Conservation (phyloP, 1,284 basidiomycete species). For the Trametes pubescens region DNA sequence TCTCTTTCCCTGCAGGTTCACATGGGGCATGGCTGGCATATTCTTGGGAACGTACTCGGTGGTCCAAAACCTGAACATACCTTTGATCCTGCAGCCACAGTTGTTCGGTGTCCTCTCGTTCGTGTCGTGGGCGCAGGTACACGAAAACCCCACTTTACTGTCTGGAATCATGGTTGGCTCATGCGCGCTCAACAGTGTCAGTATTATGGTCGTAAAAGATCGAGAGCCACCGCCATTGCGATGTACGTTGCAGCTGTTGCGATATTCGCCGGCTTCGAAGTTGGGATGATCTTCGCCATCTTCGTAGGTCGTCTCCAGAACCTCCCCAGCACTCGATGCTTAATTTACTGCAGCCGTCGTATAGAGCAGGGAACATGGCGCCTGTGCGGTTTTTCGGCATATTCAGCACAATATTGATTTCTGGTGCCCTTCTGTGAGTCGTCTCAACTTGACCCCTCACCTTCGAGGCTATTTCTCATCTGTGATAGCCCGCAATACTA, state of each 20-base stretch:
- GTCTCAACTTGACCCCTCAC: not conserved
- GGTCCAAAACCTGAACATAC: conserved; percentile 74
- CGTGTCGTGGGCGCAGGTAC: conserved; percentile 72
- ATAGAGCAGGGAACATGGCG: conserved; percentile 54
- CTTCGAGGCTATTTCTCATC: not conserved
- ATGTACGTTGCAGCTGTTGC: conserved; percentile 50
- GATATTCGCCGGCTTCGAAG: conserved; percentile 65
- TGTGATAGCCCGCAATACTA: conserved; percentile 57
- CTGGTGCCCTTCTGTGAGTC: conserved; percentile 64
- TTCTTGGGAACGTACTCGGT: conserved; percentile 78
- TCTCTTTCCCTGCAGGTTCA: conserved; percentile 48
- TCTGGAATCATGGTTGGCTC: too few relatives aligned
- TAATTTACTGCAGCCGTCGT: conserved; percentile 45
- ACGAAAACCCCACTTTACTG: conserved; percentile 18
- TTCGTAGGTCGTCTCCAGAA: conserved; percentile 46
- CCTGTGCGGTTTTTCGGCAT: conserved; percentile 73
- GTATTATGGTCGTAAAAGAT: conserved; percentile 60
- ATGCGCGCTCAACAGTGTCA: conserved; percentile 54
- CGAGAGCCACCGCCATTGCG: conserved; percentile 42
- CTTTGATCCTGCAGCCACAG: conserved; percentile 80
- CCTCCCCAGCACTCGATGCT: not conserved
- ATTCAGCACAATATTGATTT: conserved; percentile 66
- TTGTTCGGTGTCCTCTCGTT: conserved; percentile 70
- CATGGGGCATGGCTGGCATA: conserved; percentile 71
- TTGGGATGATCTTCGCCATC: conserved; percentile 66